These are phyloP conservation scores for Verticillium tricorpus DNA, from an alignment of 2,329 filamentous ascomycete species.

Conservation along the genomic window DNA sequence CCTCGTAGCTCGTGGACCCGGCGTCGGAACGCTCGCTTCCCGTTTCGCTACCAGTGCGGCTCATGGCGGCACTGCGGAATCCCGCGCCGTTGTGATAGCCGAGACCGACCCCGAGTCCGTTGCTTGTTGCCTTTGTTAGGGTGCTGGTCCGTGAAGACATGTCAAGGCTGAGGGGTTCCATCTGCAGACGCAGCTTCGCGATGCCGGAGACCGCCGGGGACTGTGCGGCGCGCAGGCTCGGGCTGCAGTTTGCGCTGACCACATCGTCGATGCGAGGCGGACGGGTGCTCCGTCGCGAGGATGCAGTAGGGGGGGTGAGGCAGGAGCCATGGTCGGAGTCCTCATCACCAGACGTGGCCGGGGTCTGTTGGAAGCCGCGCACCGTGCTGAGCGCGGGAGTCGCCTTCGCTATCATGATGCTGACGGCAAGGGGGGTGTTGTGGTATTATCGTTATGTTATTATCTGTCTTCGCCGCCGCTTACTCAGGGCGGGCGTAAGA, in stretches of 20 bases:
- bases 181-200: slow-evolving; percentile 73
- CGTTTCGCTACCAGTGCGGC: slow-evolving; percentile 44
- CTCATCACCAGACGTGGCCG: slow-evolving; percentile 51
- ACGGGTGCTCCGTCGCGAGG: slow-evolving; percentile 27
- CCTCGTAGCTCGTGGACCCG: slow-evolving; percentile 71
- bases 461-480: neutral
- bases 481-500: neutral
- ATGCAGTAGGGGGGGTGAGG: slow-evolving; percentile 15
- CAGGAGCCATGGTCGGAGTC: slow-evolving; percentile 44
- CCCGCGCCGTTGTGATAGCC: slow-evolving; percentile 21
- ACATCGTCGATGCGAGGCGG: slow-evolving; percentile 46
- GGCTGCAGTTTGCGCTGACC: slow-evolving; percentile 61
- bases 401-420: slow-evolving; percentile 41
- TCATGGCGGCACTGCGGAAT: slow-evolving; percentile 52
- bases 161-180: slow-evolving; percentile 72
- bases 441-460: neutral
- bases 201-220: slow-evolving; percentile 66
- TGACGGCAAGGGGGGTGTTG: neutral
- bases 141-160: slow-evolving; percentile 50
- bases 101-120: slow-evolving; percentile 29
- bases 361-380: slow-evolving; percentile 53
- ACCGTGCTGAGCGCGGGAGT: slow-evolving; percentile 49
- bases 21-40: slow-evolving; percentile 63
- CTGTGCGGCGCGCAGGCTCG: slow-evolving; percentile 45
- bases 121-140: slow-evolving; percentile 45